Conservation (phyloP, 1,139 yeast genomes). For the Diutina pseudorugosa region DNA sequence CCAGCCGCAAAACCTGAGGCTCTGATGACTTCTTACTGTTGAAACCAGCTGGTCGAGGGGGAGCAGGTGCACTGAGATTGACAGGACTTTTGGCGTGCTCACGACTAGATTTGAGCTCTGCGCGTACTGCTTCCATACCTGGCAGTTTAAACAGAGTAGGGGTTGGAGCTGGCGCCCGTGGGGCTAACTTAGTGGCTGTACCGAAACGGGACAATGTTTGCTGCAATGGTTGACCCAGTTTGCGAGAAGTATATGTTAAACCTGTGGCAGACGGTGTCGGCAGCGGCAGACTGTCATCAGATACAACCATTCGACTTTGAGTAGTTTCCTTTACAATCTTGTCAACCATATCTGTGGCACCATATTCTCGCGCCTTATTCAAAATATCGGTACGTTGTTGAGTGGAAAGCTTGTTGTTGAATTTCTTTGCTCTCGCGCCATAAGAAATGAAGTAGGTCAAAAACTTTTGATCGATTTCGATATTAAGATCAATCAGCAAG, state of each 20-base stretch:
- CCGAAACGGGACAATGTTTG: constrained; percentile 3
- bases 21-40: constrained; percentile 25
- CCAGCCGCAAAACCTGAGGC: constrained; percentile 24
- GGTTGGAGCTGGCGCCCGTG: constrained; percentile 26
- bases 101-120: constrained; percentile 17
- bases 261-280: not conserved
- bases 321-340: constrained; percentile 27
- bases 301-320: not conserved
- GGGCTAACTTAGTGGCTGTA: constrained; percentile 18
- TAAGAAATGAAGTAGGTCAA: constrained; percentile 46
- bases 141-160: constrained; percentile 17
- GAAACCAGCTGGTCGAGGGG: constrained; percentile 80
- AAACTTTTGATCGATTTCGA: constrained; percentile 35
- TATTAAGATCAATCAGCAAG: constrained; percentile 41
- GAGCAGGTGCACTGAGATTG: constrained; percentile 37
- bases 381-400: constrained; percentile 48
- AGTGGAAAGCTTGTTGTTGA: constrained; percentile 50
- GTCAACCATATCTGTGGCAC: constrained; percentile 37
- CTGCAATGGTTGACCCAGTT: not conserved
- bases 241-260: not conserved
- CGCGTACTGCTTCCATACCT: constrained; percentile 29
- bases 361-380: constrained; percentile 43
- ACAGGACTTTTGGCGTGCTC: constrained; percentile 13
- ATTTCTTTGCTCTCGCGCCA: constrained; percentile 54
- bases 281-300: not conserved